Evolutionary conservation across 2,329 filamentous ascomycete species (phyloP).

Genomic region (Davidsoniella australis): DNA sequence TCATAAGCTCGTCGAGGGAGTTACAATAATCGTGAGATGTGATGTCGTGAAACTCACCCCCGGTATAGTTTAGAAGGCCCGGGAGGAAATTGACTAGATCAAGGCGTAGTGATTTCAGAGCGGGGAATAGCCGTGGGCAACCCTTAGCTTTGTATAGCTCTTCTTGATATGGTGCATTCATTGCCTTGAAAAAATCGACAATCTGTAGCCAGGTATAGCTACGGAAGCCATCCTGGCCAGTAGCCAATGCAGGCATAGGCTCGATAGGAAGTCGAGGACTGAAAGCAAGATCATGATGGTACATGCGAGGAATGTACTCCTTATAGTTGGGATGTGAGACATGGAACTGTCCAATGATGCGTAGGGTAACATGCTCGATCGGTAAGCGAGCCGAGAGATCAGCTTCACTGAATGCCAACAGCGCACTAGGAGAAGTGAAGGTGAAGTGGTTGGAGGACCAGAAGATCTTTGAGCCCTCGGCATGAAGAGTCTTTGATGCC

Average conservation of each 20-base stretch:
- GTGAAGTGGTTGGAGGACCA: slow-evolving; percentile 36
- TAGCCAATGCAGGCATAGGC: slow-evolving; percentile 22
- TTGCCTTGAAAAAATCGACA: slow-evolving; percentile 32
- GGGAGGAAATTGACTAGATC: slow-evolving; percentile 39
- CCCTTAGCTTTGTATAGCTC: slow-evolving; percentile 14
- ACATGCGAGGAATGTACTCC: slow-evolving; percentile 16
- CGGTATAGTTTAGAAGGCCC: slow-evolving; percentile 27
- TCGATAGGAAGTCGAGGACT: too few species aligned
- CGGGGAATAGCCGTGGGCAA: slow-evolving; percentile 29
- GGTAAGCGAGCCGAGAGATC: slow-evolving; percentile 24
- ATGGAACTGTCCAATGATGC: slow-evolving; percentile 38
- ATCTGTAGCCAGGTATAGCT: slow-evolving; percentile 38
- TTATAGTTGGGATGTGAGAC: slow-evolving; percentile 19
- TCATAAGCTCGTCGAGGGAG: slow-evolving; percentile 33
- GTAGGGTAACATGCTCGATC: slow-evolving; percentile 31
- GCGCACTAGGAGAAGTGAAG: slow-evolving; percentile 34
- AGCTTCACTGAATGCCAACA: slow-evolving; percentile 32
- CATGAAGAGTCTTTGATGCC: slow-evolving; percentile 31
- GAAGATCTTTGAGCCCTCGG: slow-evolving; percentile 31
- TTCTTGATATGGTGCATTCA: slow-evolving; percentile 30
- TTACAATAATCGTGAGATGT: slow-evolving; percentile 36
- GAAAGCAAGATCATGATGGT: slow-evolving; percentile 24
- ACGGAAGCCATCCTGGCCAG: slow-evolving; percentile 34
- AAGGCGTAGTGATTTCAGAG: slow-evolving; percentile 29
- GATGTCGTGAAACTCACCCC: slow-evolving; percentile 32